Conservation (phyloP, 148 eudicot species). For the Oxyria digyna region DNA sequence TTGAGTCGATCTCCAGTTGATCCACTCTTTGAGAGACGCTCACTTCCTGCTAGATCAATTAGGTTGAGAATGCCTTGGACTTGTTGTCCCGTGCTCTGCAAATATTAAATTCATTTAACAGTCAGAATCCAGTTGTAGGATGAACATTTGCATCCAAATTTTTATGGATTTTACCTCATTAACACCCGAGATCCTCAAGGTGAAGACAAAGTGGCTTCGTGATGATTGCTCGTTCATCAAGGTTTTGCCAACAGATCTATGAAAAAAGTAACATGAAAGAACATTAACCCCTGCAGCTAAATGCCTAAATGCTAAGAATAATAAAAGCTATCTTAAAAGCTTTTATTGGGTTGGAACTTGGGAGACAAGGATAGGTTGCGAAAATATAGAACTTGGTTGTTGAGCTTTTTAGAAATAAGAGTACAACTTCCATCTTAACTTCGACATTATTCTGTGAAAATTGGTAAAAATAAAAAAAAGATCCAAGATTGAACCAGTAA, state of each 20-base stretch:
- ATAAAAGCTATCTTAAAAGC: too few species aligned
- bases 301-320: not conserved
- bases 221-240: conserved; percentile 97
- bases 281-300: not conserved
- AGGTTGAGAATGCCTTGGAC: conserved; percentile 89
- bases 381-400: too few species aligned
- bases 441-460: not conserved
- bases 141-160: not conserved
- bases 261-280: not conserved
- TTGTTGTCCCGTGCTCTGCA: conserved; percentile 87
- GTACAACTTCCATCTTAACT: too few species aligned
- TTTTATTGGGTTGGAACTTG: too few species aligned
- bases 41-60: conserved; percentile 97
- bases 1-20: conserved; percentile 85
- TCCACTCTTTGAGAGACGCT: conserved; percentile 95
- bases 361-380: too few species aligned
- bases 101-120: not conserved
- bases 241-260: conserved; percentile 91
- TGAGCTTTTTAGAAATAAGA: too few species aligned
- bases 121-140: not conserved
- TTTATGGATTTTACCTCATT: conserved; percentile 49
- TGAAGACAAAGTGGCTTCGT: conserved; percentile 95
- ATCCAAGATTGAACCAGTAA: not conserved
- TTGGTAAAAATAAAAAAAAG: not conserved
- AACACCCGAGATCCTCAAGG: conserved; percentile 75